Conservation (phyloP, 1,139 yeast genomes). For the Debaryomycetaceae sp. region DNA sequence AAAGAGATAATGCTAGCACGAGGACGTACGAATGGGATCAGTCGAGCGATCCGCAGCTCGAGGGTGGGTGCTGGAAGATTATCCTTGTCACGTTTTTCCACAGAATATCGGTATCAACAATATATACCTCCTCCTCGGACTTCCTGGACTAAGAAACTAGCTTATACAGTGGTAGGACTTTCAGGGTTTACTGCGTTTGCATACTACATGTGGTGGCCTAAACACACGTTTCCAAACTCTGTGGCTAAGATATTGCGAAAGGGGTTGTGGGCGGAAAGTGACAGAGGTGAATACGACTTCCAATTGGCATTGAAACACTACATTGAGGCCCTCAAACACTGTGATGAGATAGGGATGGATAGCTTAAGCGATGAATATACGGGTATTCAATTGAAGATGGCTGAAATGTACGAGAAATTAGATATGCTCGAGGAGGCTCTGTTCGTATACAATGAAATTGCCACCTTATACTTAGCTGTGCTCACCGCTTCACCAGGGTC, state of each 20-base stretch:
- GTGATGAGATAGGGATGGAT: slow-evolving; percentile 44
- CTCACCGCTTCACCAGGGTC: slow-evolving; percentile 34
- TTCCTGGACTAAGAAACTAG: slow-evolving; percentile 18
- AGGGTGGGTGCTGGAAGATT: not conserved
- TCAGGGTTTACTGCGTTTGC: slow-evolving; percentile 30
- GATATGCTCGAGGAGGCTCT: slow-evolving; percentile 61
- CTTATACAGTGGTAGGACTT: slow-evolving; percentile 23
- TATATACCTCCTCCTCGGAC: slow-evolving; percentile 17
- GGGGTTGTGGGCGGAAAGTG: slow-evolving; percentile 83
- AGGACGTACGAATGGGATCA: not conserved
- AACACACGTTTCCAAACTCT: slow-evolving; percentile 45
- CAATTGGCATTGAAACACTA: slow-evolving; percentile 67
- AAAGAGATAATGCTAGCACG: not conserved
- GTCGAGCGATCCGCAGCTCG: slow-evolving; percentile 1
- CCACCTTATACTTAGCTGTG: slow-evolving; percentile 59
- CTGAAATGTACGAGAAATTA: slow-evolving; percentile 78
- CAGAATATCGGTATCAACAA: slow-evolving; percentile 10
- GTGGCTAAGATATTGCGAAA: slow-evolving; percentile 71
- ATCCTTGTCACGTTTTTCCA: not conserved
- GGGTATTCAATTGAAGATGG: slow-evolving; percentile 80
- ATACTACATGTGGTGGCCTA: slow-evolving; percentile 62
- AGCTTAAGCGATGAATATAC: slow-evolving; percentile 51
- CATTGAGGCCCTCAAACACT: slow-evolving; percentile 50
- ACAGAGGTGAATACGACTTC: slow-evolving; percentile 60
- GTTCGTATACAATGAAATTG: slow-evolving; percentile 62